A percentile compares a stretch with the other conserved stretches of the same genome.
These are phyloP conservation scores for Ascodesmis nigricans DNA, from an alignment of 495 filamentous ascomycete species.

Conservation along the genomic window DNA sequence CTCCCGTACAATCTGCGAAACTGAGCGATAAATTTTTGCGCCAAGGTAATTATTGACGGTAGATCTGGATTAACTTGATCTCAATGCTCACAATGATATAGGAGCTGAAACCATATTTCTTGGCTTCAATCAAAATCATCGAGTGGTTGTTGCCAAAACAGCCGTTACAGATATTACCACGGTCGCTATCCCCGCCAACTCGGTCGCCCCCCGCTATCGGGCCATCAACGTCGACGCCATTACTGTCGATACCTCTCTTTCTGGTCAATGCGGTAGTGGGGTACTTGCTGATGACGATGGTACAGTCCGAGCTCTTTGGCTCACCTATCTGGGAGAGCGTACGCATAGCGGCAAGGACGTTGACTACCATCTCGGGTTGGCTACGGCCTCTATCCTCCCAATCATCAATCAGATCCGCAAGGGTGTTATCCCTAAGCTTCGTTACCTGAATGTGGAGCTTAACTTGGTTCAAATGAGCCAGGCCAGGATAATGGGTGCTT, in stretches of 20 bases:
- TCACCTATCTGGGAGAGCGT: constrained; percentile 88
- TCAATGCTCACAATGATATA: constrained; percentile 1
- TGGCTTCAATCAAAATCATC: constrained; percentile 85
- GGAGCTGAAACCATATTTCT: constrained; percentile 82
- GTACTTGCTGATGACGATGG: constrained; percentile 78
- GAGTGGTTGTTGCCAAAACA: constrained; percentile 83
- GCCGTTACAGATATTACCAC: constrained; percentile 94
- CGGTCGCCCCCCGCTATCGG: constrained; percentile 73
- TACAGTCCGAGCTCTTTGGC: constrained; percentile 81
- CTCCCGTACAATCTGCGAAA: constrained; percentile 72
- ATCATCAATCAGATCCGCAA: constrained; percentile 65
- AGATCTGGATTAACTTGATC: neutral
- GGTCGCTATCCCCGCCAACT: constrained; percentile 85
- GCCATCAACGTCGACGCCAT: constrained; percentile 95
- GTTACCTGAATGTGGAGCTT: constrained; percentile 84
- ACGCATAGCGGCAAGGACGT: constrained; percentile 61
- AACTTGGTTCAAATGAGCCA: constrained; percentile 92
- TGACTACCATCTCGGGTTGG: constrained; percentile 88
- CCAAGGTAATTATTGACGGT: constrained; percentile 32
- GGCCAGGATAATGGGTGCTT: constrained; percentile 93
- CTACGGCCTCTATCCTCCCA: constrained; percentile 69
- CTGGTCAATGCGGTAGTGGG: constrained; percentile 81
- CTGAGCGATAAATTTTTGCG: constrained; percentile 64
- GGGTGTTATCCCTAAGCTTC: constrained; percentile 52
- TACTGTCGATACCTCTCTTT: constrained; percentile 81